phyloP scores from a whole-genome alignment of 2,329 filamentous ascomycete species.

The Talaromyces sp. region DNA sequence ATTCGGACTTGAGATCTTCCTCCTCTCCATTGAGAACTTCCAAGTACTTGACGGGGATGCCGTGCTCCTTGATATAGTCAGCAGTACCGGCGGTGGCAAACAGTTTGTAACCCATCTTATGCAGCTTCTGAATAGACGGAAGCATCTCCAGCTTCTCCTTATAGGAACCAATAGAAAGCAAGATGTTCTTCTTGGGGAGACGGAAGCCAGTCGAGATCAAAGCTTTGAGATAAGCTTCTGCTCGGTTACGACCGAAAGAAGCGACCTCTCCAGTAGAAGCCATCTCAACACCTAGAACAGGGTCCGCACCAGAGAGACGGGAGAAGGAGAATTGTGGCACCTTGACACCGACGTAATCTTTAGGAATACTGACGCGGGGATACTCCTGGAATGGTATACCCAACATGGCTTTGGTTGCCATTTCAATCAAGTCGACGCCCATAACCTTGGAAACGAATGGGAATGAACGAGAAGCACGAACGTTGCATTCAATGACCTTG shows the following conservation, averaged over 20 bases:
- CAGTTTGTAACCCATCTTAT: slow-evolving; percentile 88
- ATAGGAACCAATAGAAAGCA: slow-evolving; percentile 92
- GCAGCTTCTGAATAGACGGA: slow-evolving; percentile 82
- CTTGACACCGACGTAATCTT: slow-evolving; percentile 91
- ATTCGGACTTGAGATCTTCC: slow-evolving; percentile 88
- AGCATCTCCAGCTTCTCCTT: slow-evolving; percentile 99
- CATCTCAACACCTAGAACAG: slow-evolving; percentile 97
- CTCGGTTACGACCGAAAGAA: slow-evolving; percentile 92
- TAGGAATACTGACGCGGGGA: slow-evolving; percentile 69
- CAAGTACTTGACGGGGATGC: slow-evolving; percentile 86
- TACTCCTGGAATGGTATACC: slow-evolving; percentile 78
- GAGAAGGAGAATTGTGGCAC: slow-evolving; percentile 99
- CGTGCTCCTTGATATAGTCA: slow-evolving; percentile 92
- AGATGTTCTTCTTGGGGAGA: slow-evolving; percentile 89
- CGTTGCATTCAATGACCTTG: slow-evolving; percentile 99
- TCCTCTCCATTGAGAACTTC: slow-evolving; percentile 77
- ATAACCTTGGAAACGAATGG: slow-evolving; percentile 98
- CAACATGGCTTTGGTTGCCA: slow-evolving; percentile 97
- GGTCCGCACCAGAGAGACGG: slow-evolving; percentile 89
- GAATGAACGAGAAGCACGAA: slow-evolving; percentile 92
- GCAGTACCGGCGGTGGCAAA: slow-evolving; percentile 96
- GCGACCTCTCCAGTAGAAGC: slow-evolving; percentile 97
- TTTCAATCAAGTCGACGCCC: slow-evolving; percentile 95
- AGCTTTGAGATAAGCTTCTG: slow-evolving; percentile 96
- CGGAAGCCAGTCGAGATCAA: slow-evolving; percentile 94